Base-by-base conservation (phyloP, 1,284 basidiomycete species). In the Thecaphora frezii region DNA sequence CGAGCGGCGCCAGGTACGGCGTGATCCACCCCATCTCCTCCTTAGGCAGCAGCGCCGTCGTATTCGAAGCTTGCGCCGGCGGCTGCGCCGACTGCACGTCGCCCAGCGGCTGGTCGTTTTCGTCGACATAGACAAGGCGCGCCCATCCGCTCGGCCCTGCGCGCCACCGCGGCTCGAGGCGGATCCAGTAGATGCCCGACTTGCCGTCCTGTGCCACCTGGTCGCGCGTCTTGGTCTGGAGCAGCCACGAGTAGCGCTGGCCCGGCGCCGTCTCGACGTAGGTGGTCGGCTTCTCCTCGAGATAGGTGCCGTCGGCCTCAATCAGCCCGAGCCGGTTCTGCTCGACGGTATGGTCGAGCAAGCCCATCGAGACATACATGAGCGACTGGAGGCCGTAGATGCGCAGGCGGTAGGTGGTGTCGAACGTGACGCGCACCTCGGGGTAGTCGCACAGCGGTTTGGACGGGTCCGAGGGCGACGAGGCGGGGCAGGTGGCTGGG, bases 271-370 rank as follows among this genome's bases (percentile, higher is more conserved):
- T 16, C 51, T 76, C 71, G 19, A 73, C 47, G 9, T 49, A 47
- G 22, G 55, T 44, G 2, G 61, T 49, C 14, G 51, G 26, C 1
- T 59, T 13, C 0, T 57, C 24, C 22, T 68, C 43, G 10, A 75
- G 37, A 26, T 74, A 69, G 9, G 54, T 46, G 0, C 67, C 71
- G 25, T 77, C 74, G 12, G 59, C 74, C 37, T 63, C 74, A 36
- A 77, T 69, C 40, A 77, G 43, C 23, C 36, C 55, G 43, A 67
- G 41, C 33, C 33, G 8, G 5, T 48, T 56, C 1, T 58, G 52
- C 51, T 50, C n/a, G 44, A 59, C 26, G 50, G 33, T 39, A 41
- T 58, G 19, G n/a, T 41, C 24, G 4, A 71, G 28, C 14, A 73
- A 56, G 2, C 46, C 66, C 5, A 51, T 7, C 0, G 49, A 40